Base-by-base conservation (phyloP, 331 rosid species). In the Ulmus americana region DNA sequence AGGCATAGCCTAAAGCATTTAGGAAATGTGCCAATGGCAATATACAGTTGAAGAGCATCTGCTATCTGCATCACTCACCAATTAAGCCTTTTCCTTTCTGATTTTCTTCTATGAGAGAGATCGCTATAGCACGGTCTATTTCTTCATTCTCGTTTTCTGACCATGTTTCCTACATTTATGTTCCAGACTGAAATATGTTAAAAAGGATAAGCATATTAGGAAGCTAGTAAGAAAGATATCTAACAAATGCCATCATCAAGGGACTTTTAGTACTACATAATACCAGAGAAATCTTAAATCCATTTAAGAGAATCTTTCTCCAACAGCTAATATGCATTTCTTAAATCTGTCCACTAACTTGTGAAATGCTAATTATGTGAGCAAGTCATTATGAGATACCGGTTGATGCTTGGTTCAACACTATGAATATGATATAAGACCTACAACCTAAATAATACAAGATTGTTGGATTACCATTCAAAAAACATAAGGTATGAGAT, bases 81-180 rank as follows among this genome's bases (percentile, higher is more conserved):
- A 76, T 68, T 59, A 76, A 82, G 64, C 75, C 78, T 64, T 67
- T 79, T 43, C 78, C 76, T 64, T 40, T 81, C 39, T 41, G 84
- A 76, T 65, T 90, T 67, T 90, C 91, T 77, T 90, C 99, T 18
- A 28, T 71, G 7, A 94, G 84, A 76, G 97, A 90, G 7, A 87
- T 65, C 39, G 94, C 95, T 73, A 90, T 83, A 35, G 97, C 97
- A 42, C 77, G 94, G 62, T 90, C 88, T 2, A 87, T 78, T 11
- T 83, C 95, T 61, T 85, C 94, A 71, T 84, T 78, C 67, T 80
- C 88, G 1, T 73, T 85, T 75, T 78, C 85, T 15, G 86, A 41
- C 88, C 80, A 76, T 45, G 64, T 70, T 65, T 86, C 97, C 97
- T 90, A 72, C 87, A 81, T 48, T 82, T 70, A 70, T 68, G 59